Evolutionary conservation across 73 alveolate species (phyloP).

Genomic region (Paramecium sexaurelia): DNA sequence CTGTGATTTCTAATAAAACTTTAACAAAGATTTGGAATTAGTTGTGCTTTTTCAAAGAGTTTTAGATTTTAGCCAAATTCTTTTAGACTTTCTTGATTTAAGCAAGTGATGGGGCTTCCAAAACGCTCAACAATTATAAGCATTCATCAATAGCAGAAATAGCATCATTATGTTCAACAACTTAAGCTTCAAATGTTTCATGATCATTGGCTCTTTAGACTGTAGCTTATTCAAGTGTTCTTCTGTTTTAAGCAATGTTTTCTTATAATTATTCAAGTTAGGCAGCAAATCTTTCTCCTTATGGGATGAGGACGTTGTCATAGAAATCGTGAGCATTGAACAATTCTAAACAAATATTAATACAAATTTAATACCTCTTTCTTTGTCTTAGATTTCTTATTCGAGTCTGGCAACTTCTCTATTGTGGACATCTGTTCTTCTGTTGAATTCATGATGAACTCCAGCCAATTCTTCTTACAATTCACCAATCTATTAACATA

Average conservation of each 20-base stretch:
- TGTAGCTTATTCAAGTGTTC: conserved; percentile 9
- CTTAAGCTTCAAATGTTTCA: conserved; percentile 11
- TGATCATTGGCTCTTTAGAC: conserved; percentile 33
- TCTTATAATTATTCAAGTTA: conserved; percentile 43
- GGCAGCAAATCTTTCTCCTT: conserved; percentile 52
- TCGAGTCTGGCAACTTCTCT: conserved; percentile 62
- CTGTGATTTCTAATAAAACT: conserved; percentile 26
- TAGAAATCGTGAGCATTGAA: conserved; percentile 62
- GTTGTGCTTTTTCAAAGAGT: conserved; percentile 41
- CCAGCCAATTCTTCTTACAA: conserved; percentile 18
- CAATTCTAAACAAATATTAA: neutral
- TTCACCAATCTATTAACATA: conserved; percentile 24
- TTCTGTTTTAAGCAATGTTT: conserved; percentile 38
- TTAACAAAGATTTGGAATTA: conserved; percentile 24
- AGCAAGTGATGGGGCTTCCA: conserved; percentile 39
- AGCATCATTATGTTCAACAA: conserved; percentile 33
- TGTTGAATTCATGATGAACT: conserved; percentile 2
- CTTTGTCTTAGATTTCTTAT: conserved; percentile 56
- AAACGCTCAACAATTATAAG: neutral
- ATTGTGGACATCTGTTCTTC: conserved; percentile 57
- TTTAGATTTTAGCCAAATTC: conserved; percentile 30
- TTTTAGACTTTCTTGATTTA: conserved; percentile 49
- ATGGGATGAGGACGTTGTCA: conserved; percentile 59
- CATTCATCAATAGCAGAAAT: conserved; percentile 36
- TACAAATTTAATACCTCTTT: neutral